These are phyloP conservation scores for Geum urbanum DNA, from an alignment of 306 rosid species.

Conservation along the genomic window DNA sequence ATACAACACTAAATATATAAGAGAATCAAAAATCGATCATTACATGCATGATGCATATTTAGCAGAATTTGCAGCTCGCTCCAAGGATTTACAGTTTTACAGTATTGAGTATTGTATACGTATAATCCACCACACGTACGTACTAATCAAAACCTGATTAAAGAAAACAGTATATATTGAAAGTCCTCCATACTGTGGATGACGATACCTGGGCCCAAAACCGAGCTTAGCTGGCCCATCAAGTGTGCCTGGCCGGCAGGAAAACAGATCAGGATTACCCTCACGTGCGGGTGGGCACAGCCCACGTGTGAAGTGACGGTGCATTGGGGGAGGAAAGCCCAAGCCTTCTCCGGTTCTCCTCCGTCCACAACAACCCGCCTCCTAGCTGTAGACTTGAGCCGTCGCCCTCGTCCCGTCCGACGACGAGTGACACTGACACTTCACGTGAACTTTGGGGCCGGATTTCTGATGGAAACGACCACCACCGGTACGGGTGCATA, in stretches of 20 bases:
- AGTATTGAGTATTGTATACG: too few species aligned
- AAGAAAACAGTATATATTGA: too few species aligned
- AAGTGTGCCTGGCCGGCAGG: conserved; percentile 49
- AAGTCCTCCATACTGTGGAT: conserved; percentile 18
- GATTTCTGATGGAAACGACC: background rate
- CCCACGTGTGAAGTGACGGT: conserved; percentile 48
- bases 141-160: too few species aligned
- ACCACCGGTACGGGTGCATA: conserved; percentile 4
- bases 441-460: conserved; percentile 40
- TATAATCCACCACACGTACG: too few species aligned
- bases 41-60: too few species aligned
- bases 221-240: conserved; percentile 11
- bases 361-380: conserved; percentile 20
- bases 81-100: too few species aligned
- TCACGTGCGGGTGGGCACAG: conserved; percentile 63
- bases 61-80: too few species aligned
- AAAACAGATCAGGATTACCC: conserved; percentile 30
- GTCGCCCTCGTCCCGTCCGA: conserved; percentile 41
- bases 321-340: background rate
- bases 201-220: conserved; percentile 28
- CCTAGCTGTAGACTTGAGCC: conserved; percentile 8
- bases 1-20: too few species aligned
- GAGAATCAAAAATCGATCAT: too few species aligned
- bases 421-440: conserved; percentile 29
- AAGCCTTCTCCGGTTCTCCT: background rate